These are phyloP conservation scores for Medicago arabica DNA, from an alignment of 306 rosid species.

Conservation along the genomic window DNA sequence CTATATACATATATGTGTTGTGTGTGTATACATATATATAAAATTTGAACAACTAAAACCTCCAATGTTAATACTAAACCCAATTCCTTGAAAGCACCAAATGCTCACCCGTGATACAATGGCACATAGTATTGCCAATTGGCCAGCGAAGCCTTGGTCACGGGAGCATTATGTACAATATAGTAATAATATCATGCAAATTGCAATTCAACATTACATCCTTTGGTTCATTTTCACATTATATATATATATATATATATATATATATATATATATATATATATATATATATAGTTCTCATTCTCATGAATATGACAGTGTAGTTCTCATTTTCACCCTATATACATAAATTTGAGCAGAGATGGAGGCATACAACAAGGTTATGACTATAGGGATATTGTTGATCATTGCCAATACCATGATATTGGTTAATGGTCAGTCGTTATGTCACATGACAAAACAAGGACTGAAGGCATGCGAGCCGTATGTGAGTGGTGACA, in stretches of 20 bases:
- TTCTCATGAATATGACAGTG: background rate
- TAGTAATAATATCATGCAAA: no score
- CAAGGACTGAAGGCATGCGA: constrained; percentile 42
- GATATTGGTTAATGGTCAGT: constrained; percentile 21
- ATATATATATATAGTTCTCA: background rate
- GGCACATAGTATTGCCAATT: constrained; percentile 29
- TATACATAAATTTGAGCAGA: background rate
- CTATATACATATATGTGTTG: background rate
- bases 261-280: no score
- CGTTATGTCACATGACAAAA: constrained; percentile 34
- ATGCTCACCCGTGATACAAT: constrained; percentile 46
- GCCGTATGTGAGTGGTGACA: constrained; percentile 40
- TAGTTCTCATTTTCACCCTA: background rate
- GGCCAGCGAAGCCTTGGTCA: constrained; percentile 37
- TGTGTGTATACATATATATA: no score
- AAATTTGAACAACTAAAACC: constrained; percentile 27
- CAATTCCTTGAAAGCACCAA: constrained; percentile 35
- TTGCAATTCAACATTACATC: no score
- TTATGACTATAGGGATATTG: constrained; percentile 36
- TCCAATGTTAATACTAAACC: constrained; percentile 9
- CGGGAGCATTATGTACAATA: constrained; percentile 33
- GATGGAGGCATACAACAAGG: constrained; percentile 37
- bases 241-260: no score
- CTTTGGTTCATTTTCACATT: no score
- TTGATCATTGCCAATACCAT: constrained; percentile 23